Base-by-base conservation (phyloP, 148 eudicot genomes). In the Chenopodium berlandieri region DNA sequence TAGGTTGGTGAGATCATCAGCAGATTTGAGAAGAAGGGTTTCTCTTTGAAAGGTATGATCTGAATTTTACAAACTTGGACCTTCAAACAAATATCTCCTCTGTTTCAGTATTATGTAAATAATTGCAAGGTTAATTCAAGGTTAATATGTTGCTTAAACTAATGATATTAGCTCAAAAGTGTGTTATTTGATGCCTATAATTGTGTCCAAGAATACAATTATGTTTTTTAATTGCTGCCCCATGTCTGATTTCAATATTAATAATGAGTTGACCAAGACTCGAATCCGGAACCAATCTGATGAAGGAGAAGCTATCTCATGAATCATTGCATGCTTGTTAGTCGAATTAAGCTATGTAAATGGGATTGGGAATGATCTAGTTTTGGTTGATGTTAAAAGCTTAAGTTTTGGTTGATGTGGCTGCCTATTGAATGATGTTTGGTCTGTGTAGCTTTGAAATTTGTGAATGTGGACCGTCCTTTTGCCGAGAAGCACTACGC, bases 21-120 rank as follows among this genome's bases (percentile, higher is more conserved):
- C 89, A 85, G 98, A 85, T 94, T 94, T 87, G 98, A 94, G 90
- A 93, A 90, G 95, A 94, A 94, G 83, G 98, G 98, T 78, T 93
- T 94, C 86, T 69, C 90, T 31, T 83, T 94, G 85, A 92, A 90
- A 90, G 98, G 98, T 93, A 83, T 25, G 58, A 13, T 34, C 68
- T 54, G 76, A 67, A 32, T 13, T 44, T 56, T 31, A 2, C 7
- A 2, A 32, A 23, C 0, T 71, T 71, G 37, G 54, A 32, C 30
- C 40, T 22, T 1, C 3, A 9, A 22, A 56, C 8, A 14, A 40
- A 27, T 62, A 2, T 73, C 19, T 58, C 7, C 1, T 64, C 17
- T 19, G 37, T 65, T 54, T 56, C 22, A 56, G 16, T 56, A 56
- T 2, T 56, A 56, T 56, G 62, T 56, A 17, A 56, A 17, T 17